Evolutionary conservation across 768 basidiomycete genomes (phyloP).

Genomic region (Suillus alpinus): DNA sequence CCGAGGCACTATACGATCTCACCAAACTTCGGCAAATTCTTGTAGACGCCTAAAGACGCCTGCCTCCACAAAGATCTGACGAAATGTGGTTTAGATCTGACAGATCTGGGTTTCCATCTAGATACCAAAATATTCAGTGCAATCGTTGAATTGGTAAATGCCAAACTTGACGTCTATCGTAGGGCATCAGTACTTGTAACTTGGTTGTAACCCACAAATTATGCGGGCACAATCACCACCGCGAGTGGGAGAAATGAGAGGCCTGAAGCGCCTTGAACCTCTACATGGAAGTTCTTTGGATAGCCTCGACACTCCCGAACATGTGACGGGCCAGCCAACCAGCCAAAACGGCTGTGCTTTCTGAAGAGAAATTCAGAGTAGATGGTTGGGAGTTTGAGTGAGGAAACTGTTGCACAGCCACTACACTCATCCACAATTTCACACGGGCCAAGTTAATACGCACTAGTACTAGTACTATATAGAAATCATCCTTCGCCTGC

Average conservation of each 20-base stretch:
- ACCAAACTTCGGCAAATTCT: background rate
- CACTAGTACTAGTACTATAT: too few species aligned
- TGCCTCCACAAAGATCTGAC: background rate
- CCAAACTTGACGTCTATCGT: background rate
- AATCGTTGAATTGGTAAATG: background rate
- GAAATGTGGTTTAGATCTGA: background rate
- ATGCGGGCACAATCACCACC: background rate
- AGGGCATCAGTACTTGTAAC: background rate
- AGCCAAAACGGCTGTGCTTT: conserved; percentile 1
- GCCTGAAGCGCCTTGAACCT: background rate
- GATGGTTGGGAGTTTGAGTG: conserved; percentile 2
- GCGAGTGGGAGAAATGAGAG: background rate
- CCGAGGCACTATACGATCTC: background rate
- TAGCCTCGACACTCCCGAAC: background rate
- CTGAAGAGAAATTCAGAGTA: background rate
- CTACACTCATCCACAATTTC: background rate
- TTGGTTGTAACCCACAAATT: background rate
- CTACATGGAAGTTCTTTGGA: background rate
- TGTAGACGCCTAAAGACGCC: background rate
- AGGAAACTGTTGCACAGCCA: background rate
- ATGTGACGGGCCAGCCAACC: background rate
- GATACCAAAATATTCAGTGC: background rate
- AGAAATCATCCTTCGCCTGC: background rate
- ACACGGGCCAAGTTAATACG: background rate
- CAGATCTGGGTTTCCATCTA: background rate